Evolutionary conservation across 257 asterid genomes (phyloP).

Genomic region (Euphrasia confusa): DNA sequence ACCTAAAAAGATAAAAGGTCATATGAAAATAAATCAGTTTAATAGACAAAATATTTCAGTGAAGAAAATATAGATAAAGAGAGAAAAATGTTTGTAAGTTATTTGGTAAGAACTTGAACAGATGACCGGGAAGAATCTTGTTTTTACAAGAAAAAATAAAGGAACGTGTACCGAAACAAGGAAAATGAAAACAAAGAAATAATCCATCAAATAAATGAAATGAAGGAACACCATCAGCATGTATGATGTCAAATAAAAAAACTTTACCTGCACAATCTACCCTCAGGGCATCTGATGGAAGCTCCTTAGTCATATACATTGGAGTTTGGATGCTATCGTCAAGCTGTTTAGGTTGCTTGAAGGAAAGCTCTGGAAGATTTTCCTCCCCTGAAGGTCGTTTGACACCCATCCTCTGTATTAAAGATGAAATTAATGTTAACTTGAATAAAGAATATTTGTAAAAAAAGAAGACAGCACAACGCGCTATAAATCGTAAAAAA

Average conservation of each 20-base stretch:
- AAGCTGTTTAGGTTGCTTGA: slow-evolving; percentile 52
- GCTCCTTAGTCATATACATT: slow-evolving; percentile 23
- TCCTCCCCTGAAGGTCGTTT: slow-evolving; percentile 59
- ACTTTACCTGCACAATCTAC: slow-evolving; percentile 39
- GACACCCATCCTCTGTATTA: slow-evolving; percentile 51
- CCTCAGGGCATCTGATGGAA: slow-evolving; percentile 24
- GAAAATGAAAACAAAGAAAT: background rate
- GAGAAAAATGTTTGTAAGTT: background rate
- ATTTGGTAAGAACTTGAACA: slow-evolving; percentile 6
- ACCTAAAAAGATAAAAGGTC: slow-evolving; percentile 16
- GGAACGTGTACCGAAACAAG: background rate
- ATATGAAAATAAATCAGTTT: background rate
- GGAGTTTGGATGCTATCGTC: slow-evolving; percentile 22
- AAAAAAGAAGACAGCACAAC: background rate
- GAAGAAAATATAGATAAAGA: slow-evolving; percentile 6
- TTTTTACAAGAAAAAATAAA: background rate
- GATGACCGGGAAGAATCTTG: background rate
- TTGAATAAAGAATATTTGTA: background rate
- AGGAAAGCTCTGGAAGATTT: slow-evolving; percentile 49
- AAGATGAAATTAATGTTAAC: slow-evolving; percentile 2
- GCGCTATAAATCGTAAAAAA: background rate
- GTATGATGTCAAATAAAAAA: slow-evolving; percentile 12
- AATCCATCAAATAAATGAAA: background rate
- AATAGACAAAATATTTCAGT: slow-evolving; percentile 1
- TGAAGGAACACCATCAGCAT: background rate